Percentiles rank a stretch among this genome's conserved stretches.
phyloP scores from a whole-genome alignment of 768 basidiomycete species.

The Tricholoma saponaceum region DNA sequence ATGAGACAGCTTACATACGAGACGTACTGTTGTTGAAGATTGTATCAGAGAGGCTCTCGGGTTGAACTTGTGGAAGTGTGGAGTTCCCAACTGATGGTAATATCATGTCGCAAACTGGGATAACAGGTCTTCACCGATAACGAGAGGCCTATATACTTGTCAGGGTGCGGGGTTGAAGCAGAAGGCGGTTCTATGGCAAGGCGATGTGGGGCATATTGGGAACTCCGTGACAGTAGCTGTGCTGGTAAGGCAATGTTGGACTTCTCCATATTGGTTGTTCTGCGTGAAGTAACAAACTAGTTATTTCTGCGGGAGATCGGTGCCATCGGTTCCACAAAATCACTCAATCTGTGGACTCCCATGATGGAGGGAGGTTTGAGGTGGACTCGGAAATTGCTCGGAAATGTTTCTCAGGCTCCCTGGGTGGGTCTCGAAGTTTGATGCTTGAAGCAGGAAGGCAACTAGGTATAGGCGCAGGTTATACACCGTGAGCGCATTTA shows the following conservation, averaged over 20 bases:
- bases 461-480: too few species aligned
- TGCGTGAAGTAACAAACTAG: neutral
- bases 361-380: too few species aligned
- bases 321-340: too few species aligned
- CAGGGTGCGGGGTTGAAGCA: neutral
- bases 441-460: too few species aligned
- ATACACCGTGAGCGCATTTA: too few species aligned
- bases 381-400: too few species aligned
- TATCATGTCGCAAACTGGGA: neutral
- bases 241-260: neutral
- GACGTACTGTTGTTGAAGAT: neutral
- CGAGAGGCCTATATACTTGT: neutral
- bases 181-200: neutral
- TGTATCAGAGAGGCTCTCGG: neutral
- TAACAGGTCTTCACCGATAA: neutral
- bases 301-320: neutral
- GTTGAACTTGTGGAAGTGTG: neutral
- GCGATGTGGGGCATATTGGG: neutral
- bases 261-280: neutral
- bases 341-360: too few species aligned
- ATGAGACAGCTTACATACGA: neutral
- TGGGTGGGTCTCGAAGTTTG: too few species aligned
- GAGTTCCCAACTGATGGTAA: neutral
- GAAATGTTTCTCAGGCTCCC: too few species aligned
- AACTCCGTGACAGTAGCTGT: neutral